A percentile compares a stretch with the other conserved stretches of the same genome.
Conservation (phyloP, 1,284 basidiomycete genomes). For the Papiliotrema flavescens region DNA sequence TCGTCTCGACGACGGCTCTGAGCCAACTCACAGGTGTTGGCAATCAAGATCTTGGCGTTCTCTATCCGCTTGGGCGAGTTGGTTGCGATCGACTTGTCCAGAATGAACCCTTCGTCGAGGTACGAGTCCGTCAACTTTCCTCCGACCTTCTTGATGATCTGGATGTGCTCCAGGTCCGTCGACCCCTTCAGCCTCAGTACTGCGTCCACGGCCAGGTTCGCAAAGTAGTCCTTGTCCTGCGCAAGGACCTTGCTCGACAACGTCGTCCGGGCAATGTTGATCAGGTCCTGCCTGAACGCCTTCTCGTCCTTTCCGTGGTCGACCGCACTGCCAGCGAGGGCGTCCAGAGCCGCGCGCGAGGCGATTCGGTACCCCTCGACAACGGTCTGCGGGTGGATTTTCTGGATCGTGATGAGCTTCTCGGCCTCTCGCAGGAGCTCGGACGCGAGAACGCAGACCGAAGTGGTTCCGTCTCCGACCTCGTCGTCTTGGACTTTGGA, state of each 20-base stretch:
- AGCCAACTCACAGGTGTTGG: conserved; percentile 77
- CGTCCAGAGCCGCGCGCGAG: conserved; percentile 75
- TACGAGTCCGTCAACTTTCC: conserved; percentile 98
- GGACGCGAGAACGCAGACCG: conserved; percentile 86
- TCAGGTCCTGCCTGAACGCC: conserved; percentile 80
- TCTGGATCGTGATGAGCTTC: conserved; percentile 77
- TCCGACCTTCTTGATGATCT: conserved; percentile 99
- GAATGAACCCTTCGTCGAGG: conserved; percentile 97
- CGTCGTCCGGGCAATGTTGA: conserved; percentile 96
- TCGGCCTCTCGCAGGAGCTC: conserved; percentile 94
- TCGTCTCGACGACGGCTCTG: not conserved
- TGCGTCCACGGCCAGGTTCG: conserved; percentile 96
- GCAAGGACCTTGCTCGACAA: conserved; percentile 94
- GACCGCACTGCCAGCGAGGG: conserved; percentile 73
- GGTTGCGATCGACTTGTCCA: conserved; percentile 92
- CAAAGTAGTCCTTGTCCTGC: conserved; percentile 98
- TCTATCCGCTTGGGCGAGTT: conserved; percentile 94
- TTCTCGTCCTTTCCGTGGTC: conserved; percentile 74
- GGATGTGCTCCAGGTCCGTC: conserved; percentile 96
- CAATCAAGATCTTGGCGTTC: conserved; percentile 94
- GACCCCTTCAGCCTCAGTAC: conserved; percentile 91
- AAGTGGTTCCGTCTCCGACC: conserved; percentile 95
- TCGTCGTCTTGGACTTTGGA: conserved; percentile 99
- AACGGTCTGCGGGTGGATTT: conserved; percentile 98
- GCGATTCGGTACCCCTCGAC: conserved; percentile 98